Evolutionary conservation across 305 asterid species (phyloP), one percentile per base, ranked within the genome.

Genomic region (Plantago rigida): DNA sequence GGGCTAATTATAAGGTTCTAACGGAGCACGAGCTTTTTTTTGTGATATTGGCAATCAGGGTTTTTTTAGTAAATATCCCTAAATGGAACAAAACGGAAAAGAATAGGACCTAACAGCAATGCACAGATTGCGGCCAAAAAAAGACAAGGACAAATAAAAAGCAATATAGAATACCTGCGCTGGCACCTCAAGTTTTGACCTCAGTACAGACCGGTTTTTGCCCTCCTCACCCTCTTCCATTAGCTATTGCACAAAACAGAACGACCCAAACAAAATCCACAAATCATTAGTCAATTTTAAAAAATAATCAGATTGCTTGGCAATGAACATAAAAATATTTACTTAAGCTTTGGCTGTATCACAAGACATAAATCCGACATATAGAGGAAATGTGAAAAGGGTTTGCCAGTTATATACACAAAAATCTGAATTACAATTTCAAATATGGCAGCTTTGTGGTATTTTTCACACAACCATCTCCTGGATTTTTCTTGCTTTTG

Each of bases 201-300:
- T 83, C 80, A 87, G 77, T 29, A 82, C 73, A 65, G 89, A 73
- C 66, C 92, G 77, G 60, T 15, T 77, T 78, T 82, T 93, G 29
- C 94, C 97, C 64, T 92, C 99, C 70, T 86, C 99, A 68, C 94
- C 97, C 78, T 93, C 97, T 76, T 93, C 97, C 75, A 93, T 76
- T 50, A 93, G 85, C 99, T 93, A 77, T 59, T 61, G 60, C 55
- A 61, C 69, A 67, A 66, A 58, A 62, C 71, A 69, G 65, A 58
- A 49, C 51, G 51, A 14, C 51, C 60, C 73, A 48, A 47, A 66
- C 52, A 53, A 50, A 69, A 65, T 13, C 10, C 65, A 62, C 44
- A 64, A 51, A 54, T 49, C 62, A 31, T 69, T 68, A 53, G 56
- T 55, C 47, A 62, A 31, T 55, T 64, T 10, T 28, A 13, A n/a